These are phyloP conservation scores for Salix dunnii DNA, from an alignment of 345 rosid genomes.

Conservation along the genomic window DNA sequence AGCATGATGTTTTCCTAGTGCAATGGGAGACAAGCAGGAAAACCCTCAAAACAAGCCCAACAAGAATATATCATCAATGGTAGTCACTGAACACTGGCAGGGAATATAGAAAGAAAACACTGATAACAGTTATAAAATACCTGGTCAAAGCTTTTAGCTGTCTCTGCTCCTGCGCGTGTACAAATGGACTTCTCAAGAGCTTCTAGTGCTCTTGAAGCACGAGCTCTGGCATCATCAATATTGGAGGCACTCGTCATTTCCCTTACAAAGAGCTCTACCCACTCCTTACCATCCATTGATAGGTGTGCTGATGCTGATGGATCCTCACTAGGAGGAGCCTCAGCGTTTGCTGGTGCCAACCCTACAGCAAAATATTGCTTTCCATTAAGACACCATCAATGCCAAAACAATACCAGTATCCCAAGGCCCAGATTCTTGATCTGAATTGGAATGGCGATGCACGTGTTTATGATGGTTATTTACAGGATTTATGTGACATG, in stretches of 20 bases:
- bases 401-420: neutral
- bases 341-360: constrained; percentile 27
- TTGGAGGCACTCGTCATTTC: constrained; percentile 71
- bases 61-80: neutral
- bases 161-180: constrained; percentile 56
- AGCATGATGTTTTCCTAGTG: constrained; percentile 59
- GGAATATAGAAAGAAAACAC: neutral
- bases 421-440: neutral
- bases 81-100: neutral
- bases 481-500: too few relatives aligned
- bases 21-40: neutral
- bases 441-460: too few relatives aligned
- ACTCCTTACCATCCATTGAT: constrained; percentile 57
- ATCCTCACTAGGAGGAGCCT: constrained; percentile 31
- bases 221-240: constrained; percentile 73
- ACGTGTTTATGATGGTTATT: too few relatives aligned
- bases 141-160: constrained; percentile 50
- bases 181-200: constrained; percentile 69
- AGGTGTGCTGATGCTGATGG: constrained; percentile 28
- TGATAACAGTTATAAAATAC: constrained; percentile 24
- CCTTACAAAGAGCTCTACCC: constrained; percentile 79
- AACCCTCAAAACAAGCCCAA: neutral
- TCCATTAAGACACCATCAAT: neutral
- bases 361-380: constrained; percentile 19
- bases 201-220: constrained; percentile 77